Base-by-base conservation (phyloP, 2,329 filamentous ascomycete species). In the Diplodia mutila region DNA sequence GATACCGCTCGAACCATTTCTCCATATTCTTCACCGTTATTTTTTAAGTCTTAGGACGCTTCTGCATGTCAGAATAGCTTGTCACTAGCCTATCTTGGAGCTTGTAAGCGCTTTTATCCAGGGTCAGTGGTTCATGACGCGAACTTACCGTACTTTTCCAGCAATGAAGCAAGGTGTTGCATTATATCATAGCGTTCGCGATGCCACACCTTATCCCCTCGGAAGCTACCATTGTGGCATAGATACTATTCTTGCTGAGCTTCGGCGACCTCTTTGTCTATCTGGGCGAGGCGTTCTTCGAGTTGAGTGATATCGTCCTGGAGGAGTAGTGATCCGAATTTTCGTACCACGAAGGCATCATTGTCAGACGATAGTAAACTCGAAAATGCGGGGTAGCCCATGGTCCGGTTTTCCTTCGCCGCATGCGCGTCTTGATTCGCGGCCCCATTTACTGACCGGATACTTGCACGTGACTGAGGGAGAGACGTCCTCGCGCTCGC, bases 331-430 rank as follows among this genome's bases (percentile, higher is more conserved):
- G 61, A 21, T 1, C 61, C 49, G 21, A 65, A 65, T 9, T 34
- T 65, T 16, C 61, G 61, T 12, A 54, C 27, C 16, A 65, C 49
- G 5, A 65, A 21, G 8, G 48, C 37, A 16, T 65, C 61, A 9
- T 65, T 27, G 11, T 65, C 61, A 2, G 61, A 27, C 8, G 48
- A 12, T 1, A 65, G 49, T 7, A 53, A 25, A 5, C 18, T 18
- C 2, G 61, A 54, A 21, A 65, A 65, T 2, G 49, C 61, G 7
- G 7, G 49, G 27, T 65, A 65, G 27, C 61, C 61, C 48, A 65
- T 53, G 12, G 8, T 23, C 7, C 49, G 48, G 34, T 23, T 25
- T 54, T 42, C 6, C 16, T 11, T 25, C 21, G 8, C 21, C 51
- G 9, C 12, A 37, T 1, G 11, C 32, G 32, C 32, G 32, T 11